Base-by-base conservation (phyloP, 1,284 basidiomycete genomes). In the Peniophora sp. region DNA sequence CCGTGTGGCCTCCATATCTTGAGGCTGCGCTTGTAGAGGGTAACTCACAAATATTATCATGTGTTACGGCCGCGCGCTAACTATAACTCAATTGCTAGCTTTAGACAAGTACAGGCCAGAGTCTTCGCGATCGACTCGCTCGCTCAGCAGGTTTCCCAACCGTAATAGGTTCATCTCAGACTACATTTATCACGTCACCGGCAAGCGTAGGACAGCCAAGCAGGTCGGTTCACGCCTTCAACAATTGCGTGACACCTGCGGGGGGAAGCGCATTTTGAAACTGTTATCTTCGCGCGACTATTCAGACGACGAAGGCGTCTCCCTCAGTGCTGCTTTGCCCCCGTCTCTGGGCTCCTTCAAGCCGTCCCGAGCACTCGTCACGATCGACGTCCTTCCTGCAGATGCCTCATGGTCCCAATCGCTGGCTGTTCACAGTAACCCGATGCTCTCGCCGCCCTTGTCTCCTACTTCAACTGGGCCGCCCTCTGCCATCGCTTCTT, bases 1-100 rank as follows among this genome's bases (percentile, higher is more conserved):
- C 81, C 39, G 83, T 87, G 37, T 87, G 84, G 84, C 85, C 85
- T 37, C 83, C 81, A 20, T 76, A 83, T 57, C 78, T 88, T 50
- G 86, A 88, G 68, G 82, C 80, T 39, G 82, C 82, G 48, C 71
- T 88, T 56, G 75, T 88, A 51, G 81, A 86, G 74, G 85, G 85
- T 83, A 56, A 35, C 67, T 56, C 3, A 18, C 27, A 23, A 34
- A 51, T 51, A 49, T 54, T 51, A 51, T 48, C 43, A 47, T 47
- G 47, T n/a, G 27, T 44, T 24, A 44, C 23, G 41, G 47, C 43
- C 24, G 39, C 50, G 37, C 51, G 43, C 41, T 36, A 53, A 43
- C 46, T 35, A 35, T 20, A 14, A 24, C 27, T 14, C 27, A 37
- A 5, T 15, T 41, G 15, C n/a, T n/a, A 83, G 80, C 79, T 15